These are phyloP conservation scores for Scheffersomyces insectosa DNA, from an alignment of 1,139 yeast genomes.

Conservation along the genomic window DNA sequence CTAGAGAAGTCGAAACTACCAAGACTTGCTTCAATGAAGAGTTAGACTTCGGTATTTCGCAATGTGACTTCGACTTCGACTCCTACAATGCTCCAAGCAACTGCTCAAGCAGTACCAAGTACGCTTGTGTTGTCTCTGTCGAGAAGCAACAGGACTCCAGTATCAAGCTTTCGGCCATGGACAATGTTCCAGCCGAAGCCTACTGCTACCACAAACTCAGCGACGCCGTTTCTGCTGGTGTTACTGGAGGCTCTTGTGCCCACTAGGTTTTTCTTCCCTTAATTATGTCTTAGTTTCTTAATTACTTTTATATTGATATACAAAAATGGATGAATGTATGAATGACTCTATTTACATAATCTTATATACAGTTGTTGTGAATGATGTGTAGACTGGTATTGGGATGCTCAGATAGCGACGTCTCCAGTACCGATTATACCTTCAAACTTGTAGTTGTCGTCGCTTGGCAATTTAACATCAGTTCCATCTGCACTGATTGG, in stretches of 20 bases:
- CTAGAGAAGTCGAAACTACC: conserved; percentile 2
- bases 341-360: conserved; percentile 5
- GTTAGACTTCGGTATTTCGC: conserved; percentile 10
- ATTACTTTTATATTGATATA: neutral
- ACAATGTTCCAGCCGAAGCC: conserved; percentile 12
- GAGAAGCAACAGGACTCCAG: conserved; percentile 13
- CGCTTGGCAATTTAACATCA: conserved; percentile 60
- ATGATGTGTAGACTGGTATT: conserved; percentile 1
- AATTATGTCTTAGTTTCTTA: too few species aligned
- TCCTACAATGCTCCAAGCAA: conserved; percentile 11
- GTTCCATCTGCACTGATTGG: conserved; percentile 57
- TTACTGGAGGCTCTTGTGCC: conserved; percentile 14
- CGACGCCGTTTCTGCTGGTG: conserved; percentile 9
- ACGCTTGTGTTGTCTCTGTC: conserved; percentile 16
- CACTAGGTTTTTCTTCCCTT: conserved; percentile 1
- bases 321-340: conserved; percentile 4
- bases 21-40: conserved; percentile 12
- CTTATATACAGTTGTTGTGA: conserved; percentile 14
- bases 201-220: conserved; percentile 12
- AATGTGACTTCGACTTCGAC: conserved; percentile 14
- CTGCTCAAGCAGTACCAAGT: conserved; percentile 11
- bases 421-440: conserved; percentile 58
- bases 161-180: conserved; percentile 11
- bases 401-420: conserved; percentile 37
- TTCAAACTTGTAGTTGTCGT: conserved; percentile 43